These are phyloP conservation scores for Fusarium oligoseptatum DNA, from an alignment of 2,329 filamentous ascomycete genomes.

Conservation along the genomic window DNA sequence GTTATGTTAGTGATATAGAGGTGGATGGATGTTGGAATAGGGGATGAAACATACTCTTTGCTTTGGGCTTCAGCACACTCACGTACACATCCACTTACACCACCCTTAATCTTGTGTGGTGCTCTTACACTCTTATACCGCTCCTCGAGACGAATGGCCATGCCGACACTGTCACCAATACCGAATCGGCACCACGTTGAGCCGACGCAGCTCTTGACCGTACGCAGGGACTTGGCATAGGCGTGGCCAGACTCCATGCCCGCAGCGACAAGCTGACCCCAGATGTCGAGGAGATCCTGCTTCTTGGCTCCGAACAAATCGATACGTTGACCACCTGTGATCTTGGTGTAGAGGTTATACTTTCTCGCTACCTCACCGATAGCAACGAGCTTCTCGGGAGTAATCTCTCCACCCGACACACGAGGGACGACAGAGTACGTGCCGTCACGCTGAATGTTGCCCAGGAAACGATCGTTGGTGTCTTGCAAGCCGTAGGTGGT, in stretches of 20 bases:
- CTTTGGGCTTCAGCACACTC: constrained; percentile 94
- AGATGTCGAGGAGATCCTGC: constrained; percentile 86
- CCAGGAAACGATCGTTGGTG: constrained; percentile 89
- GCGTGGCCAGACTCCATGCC: constrained; percentile 93
- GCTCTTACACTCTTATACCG: constrained; percentile 91
- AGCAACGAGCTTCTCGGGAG: constrained; percentile 84
- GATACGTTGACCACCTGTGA: constrained; percentile 91
- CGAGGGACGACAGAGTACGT: constrained; percentile 91
- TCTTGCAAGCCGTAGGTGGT: constrained; percentile 83
- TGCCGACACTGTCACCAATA: constrained; percentile 89
- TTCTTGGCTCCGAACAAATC: constrained; percentile 94
- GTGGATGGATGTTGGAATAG: background rate
- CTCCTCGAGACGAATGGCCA: constrained; percentile 89
- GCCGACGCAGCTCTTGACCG: constrained; percentile 92
- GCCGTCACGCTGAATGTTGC: constrained; percentile 91
- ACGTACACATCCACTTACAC: constrained; percentile 90
- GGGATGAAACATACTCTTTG: constrained; percentile 77
- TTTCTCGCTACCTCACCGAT: constrained; percentile 89
- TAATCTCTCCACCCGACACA: constrained; percentile 88
- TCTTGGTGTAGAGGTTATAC: constrained; percentile 89
- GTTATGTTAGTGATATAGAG: constrained; percentile 20
- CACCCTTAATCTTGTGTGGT: constrained; percentile 92
- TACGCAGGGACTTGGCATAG: constrained; percentile 89
- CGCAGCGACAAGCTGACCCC: constrained; percentile 82
- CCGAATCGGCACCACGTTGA: constrained; percentile 93